Conservation (phyloP, 805 yeast species). For the Millerozyma acaciae region DNA sequence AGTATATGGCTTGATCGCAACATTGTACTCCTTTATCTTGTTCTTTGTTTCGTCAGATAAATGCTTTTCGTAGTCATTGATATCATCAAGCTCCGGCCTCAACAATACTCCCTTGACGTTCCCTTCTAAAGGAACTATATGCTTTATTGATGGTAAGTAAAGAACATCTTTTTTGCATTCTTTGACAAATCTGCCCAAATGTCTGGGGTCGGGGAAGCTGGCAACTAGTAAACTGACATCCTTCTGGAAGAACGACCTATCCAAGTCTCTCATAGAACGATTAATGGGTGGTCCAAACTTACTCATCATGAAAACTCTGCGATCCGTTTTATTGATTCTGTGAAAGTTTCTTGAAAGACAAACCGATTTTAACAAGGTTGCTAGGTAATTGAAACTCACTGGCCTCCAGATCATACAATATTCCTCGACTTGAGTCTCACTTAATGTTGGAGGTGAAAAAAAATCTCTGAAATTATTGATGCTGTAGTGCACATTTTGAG, state of each 20-base stretch:
- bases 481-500: no score
- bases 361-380: background rate
- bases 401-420: constrained; percentile 2
- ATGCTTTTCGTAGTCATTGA: constrained; percentile 32
- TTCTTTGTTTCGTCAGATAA: constrained; percentile 42
- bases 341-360: constrained; percentile 10
- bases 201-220: constrained; percentile 61
- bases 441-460: constrained; percentile 1
- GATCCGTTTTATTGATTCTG: constrained; percentile 19
- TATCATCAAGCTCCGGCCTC: constrained; percentile 43
- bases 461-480: no score
- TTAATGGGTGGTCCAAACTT: constrained; percentile 62
- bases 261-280: constrained; percentile 60
- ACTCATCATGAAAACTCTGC: constrained; percentile 24
- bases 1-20: constrained; percentile 48
- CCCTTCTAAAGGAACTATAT: constrained; percentile 46
- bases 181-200: constrained; percentile 60
- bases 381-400: background rate
- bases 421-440: no score
- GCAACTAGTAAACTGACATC: constrained; percentile 65
- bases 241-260: constrained; percentile 58
- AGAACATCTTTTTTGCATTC: constrained; percentile 57
- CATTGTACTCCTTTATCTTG: constrained; percentile 45
- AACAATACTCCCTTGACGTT: constrained; percentile 55
- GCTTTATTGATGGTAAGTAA: constrained; percentile 65